Evolutionary conservation across 495 filamentous ascomycete genomes (phyloP).

Genomic region (Letharia columbiana): DNA sequence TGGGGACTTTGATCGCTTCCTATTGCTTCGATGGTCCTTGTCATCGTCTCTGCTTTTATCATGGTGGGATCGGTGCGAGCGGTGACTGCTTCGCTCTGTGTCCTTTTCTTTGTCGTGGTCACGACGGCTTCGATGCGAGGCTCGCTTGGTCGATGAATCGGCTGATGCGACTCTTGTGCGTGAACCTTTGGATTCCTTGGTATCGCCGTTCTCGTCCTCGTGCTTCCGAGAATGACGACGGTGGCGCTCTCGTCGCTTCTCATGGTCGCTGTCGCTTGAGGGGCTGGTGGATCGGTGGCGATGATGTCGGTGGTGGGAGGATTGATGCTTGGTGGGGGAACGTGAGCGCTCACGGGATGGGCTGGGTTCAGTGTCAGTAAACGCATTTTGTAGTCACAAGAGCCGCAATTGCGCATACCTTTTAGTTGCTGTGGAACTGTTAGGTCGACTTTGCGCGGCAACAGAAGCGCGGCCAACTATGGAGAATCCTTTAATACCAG

Average conservation of each 20-base stretch:
- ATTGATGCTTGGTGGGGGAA: conserved; percentile 39
- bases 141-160: conserved; percentile 39
- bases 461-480: conserved; percentile 28
- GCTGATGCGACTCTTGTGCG: conserved; percentile 34
- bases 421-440: conserved; percentile 21
- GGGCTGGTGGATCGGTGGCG: conserved; percentile 50
- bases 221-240: conserved; percentile 38
- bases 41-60: conserved; percentile 45
- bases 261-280: conserved; percentile 42
- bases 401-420: conserved; percentile 32
- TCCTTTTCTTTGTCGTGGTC: conserved; percentile 38
- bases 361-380: conserved; percentile 21
- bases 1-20: conserved; percentile 20
- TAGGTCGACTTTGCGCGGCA: conserved; percentile 27
- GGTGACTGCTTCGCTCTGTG: conserved; percentile 30
- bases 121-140: conserved; percentile 44
- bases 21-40: conserved; percentile 29
- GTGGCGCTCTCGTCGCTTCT: conserved; percentile 39
- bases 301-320: conserved; percentile 44
- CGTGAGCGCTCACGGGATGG: conserved; percentile 33
- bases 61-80: conserved; percentile 40
- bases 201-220: conserved; percentile 41
- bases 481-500: conserved; percentile 31
- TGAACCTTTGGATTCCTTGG: conserved; percentile 31
- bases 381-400: not conserved